Percentiles rank a stretch among this genome's conserved stretches.
Conservation (phyloP, 2,329 filamentous ascomycete genomes). For the Ampelomyces quisqualis region DNA sequence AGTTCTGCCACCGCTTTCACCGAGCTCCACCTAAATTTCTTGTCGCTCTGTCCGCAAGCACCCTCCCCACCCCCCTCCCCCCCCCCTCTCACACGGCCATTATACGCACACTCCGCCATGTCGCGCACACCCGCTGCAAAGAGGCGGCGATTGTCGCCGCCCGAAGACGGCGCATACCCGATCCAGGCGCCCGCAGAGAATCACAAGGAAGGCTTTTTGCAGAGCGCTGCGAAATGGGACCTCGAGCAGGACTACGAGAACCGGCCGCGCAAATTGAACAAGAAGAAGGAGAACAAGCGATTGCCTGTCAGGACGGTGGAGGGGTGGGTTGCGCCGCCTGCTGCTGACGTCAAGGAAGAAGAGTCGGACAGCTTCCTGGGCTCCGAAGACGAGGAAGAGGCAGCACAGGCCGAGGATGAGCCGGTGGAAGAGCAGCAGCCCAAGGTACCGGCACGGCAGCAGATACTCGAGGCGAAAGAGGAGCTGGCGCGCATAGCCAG, state of each 20-base stretch:
- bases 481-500: slow-evolving; percentile 82
- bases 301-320: slow-evolving; percentile 86
- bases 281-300: slow-evolving; percentile 69
- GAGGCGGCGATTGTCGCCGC: slow-evolving; percentile 42
- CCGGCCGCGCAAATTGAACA: slow-evolving; percentile 71
- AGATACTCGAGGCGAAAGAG: slow-evolving; percentile 85
- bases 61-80: slow-evolving; percentile 1
- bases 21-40: slow-evolving; percentile 26
- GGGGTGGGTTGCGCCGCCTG: slow-evolving; percentile 65
- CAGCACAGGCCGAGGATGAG: slow-evolving; percentile 45
- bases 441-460: slow-evolving; percentile 70
- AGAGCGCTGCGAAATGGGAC: slow-evolving; percentile 79
- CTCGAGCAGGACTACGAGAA: slow-evolving; percentile 89
- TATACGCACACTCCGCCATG: slow-evolving; percentile 21
- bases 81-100: slow-evolving; percentile 1
- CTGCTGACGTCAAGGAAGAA: slow-evolving; percentile 49
- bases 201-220: slow-evolving; percentile 61
- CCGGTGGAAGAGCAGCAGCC: slow-evolving; percentile 56
- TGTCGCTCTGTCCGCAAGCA: slow-evolving; percentile 9
- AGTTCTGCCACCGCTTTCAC: slow-evolving; percentile 16
- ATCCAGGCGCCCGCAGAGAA: slow-evolving; percentile 15
- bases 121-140: slow-evolving; percentile 41
- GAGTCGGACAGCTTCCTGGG: slow-evolving; percentile 65
- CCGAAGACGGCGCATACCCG: slow-evolving; percentile 25
- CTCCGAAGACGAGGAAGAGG: slow-evolving; percentile 55